Evolutionary conservation across 176 grass and related monocot species (phyloP), one percentile per base, ranked within the genome.

Genomic region (Oryza glaberrima): DNA sequence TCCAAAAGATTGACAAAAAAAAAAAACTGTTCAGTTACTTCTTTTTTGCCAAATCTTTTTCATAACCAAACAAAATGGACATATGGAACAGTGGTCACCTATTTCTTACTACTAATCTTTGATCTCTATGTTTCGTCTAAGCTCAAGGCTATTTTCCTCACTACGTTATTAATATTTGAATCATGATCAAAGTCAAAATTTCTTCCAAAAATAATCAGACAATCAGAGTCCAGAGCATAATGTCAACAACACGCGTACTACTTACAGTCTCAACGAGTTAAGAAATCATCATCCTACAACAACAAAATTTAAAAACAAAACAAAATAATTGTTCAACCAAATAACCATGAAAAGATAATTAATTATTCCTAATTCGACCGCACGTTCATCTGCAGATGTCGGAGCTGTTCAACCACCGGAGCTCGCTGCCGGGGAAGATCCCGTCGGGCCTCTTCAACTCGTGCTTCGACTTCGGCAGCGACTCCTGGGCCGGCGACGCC

Each of bases 371-470:
- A 76, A 43, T 49, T 71, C 77, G 67, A 40, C 43, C 40, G 71
- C 52, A 58, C 52, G 6, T 7, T 7, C 19, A 58, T 20, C n/a
- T 63, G 81, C 77, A 98, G 96, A 98, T 98, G 96, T 82, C 93
- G 11, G 96, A 98, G 51, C 34, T 94, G 48, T 95, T 98, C 83
- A 98, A 98, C 83, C 83, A 85, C 16, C 86, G 85, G 86, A 94
- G 82, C 67, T 93, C 90, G 51, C n/a, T 95, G 65, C 10, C 66
- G 38, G 96, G 96, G 32, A 98, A 91, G 81, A 98, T 98, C 65
- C 96, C 96, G 15, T 98, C 91, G 11, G 93, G 96, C 22, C 69
- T 92, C 20, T 95, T 98, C 86, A 98, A 98, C 65, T 75, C 83
- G 16, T 72, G 41, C 34, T 95, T 95, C 40, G 88, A 80, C 82